Conservation (phyloP, 345 rosid species). For the Eucalyptus paniculata region DNA sequence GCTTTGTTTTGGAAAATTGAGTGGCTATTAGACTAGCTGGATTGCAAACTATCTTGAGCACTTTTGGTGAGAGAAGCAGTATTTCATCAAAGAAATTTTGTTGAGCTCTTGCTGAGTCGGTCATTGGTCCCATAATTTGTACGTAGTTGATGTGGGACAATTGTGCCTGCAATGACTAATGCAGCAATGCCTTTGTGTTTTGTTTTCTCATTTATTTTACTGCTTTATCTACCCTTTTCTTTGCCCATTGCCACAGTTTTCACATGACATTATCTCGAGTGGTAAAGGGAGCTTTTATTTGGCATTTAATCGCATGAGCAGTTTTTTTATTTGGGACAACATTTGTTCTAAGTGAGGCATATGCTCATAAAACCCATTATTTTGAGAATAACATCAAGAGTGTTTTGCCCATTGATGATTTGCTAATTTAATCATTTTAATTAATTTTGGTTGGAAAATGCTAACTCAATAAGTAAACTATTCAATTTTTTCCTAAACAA, state of each 20-base stretch:
- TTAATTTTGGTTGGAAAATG: too few relatives aligned
- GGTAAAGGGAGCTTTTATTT: not conserved
- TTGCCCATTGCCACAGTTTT: not conserved
- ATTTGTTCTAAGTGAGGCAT: not conserved
- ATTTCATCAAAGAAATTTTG: not conserved
- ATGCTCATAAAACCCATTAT: not conserved
- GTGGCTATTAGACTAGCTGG: not conserved
- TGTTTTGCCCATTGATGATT: not conserved
- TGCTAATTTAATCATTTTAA: not conserved
- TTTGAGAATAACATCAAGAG: not conserved
- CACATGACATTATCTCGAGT: not conserved
- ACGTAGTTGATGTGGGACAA: not conserved
- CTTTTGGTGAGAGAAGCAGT: not conserved
- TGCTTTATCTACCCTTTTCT: not conserved
- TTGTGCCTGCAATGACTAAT: not conserved
- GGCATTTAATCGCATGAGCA: not conserved
- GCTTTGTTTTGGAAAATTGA: not conserved
- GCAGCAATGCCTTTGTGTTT: not conserved
- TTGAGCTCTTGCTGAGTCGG: not conserved
- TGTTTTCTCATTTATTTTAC: not conserved
- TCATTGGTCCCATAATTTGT: not conserved
- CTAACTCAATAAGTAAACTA: too few relatives aligned
- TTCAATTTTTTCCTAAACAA: too few relatives aligned
- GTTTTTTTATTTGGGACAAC: not conserved
- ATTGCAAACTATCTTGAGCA: not conserved